A percentile compares a stretch with the other conserved stretches of the same genome.
Conservation (phyloP, 352 stramenopile genomes). For the Pythium vanterpoolii region DNA sequence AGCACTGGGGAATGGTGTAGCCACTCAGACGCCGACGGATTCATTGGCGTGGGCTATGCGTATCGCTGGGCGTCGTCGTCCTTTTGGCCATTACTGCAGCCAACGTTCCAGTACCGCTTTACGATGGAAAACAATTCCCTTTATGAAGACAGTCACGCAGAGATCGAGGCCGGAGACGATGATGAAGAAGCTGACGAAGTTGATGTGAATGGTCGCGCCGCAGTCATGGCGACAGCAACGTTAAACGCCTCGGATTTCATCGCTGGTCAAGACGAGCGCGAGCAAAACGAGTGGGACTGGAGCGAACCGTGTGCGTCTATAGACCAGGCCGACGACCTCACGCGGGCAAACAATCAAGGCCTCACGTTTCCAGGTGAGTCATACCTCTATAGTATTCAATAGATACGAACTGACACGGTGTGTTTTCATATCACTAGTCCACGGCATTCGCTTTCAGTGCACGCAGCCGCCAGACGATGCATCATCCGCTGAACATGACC, state of each 20-base stretch:
- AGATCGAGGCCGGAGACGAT: neutral
- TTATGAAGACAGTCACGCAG: neutral
- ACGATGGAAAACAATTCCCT: neutral
- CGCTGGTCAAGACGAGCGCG: slow-evolving; percentile 3
- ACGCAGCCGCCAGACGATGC: slow-evolving; percentile 10
- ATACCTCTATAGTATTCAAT: neutral
- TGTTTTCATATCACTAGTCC: slow-evolving; percentile 25
- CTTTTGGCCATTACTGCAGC: slow-evolving; percentile 32
- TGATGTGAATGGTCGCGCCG: neutral
- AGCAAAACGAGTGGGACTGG: slow-evolving; percentile 33
- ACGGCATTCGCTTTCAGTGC: slow-evolving; percentile 37
- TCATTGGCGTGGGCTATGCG: slow-evolving; percentile 52
- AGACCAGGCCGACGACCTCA: slow-evolving; percentile 27
- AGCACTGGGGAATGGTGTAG: slow-evolving; percentile 17
- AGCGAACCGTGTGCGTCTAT: slow-evolving; percentile 49
- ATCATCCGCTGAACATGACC: slow-evolving; percentile 3
- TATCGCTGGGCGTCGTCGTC: slow-evolving; percentile 30
- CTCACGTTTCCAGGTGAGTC: slow-evolving; percentile 49
- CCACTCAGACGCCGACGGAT: slow-evolving; percentile 39
- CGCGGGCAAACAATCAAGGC: slow-evolving; percentile 34
- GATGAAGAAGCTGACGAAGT: neutral
- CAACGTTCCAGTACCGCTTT: slow-evolving; percentile 5
- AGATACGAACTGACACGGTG: neutral
- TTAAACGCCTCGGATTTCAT: slow-evolving; percentile 12
- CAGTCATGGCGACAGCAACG: neutral